Percentiles rank a stretch among this genome's conserved stretches.
Evolutionary conservation across 768 basidiomycete genomes (phyloP).

Genomic region (Rhizopogon rudus): DNA sequence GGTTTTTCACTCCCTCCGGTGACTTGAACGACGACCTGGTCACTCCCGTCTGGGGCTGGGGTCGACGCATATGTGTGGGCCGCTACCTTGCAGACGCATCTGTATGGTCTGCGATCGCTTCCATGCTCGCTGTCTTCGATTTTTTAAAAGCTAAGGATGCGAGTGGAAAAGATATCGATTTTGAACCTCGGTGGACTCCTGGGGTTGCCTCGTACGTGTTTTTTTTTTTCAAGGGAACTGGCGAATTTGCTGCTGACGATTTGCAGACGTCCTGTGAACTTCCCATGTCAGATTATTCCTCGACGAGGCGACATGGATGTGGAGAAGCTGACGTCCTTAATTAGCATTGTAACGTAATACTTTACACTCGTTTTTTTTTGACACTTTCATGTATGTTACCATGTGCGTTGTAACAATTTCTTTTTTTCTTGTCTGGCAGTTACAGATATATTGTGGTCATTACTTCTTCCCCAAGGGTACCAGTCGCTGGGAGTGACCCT

Average conservation of each 20-base stretch:
- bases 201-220: slow-evolving; percentile 16
- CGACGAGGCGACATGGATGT: slow-evolving; percentile 4
- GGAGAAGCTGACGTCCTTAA: slow-evolving; percentile 5
- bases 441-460: no score
- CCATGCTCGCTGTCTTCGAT: slow-evolving; percentile 33
- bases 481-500: slow-evolving; percentile 31
- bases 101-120: slow-evolving; percentile 32
- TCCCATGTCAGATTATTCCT: slow-evolving; percentile 16
- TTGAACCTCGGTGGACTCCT: slow-evolving; percentile 16
- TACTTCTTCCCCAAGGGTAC: slow-evolving; percentile 34
- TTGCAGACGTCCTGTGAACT: slow-evolving; percentile 13
- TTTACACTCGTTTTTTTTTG: no score
- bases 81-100: slow-evolving; percentile 30
- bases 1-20: slow-evolving; percentile 19
- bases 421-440: no score
- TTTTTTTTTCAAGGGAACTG: not conserved
- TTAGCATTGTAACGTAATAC: not conserved
- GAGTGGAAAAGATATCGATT: slow-evolving; percentile 21
- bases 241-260: not conserved
- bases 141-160: slow-evolving; percentile 31
- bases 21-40: not conserved
- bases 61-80: slow-evolving; percentile 31
- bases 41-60: slow-evolving; percentile 3
- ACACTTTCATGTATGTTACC: no score
- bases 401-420: no score